A percentile compares a stretch with the other conserved stretches of the same genome.
These are phyloP conservation scores for Trichophyton mentagrophytes DNA, from an alignment of 2,329 filamentous ascomycete species.

Conservation along the genomic window DNA sequence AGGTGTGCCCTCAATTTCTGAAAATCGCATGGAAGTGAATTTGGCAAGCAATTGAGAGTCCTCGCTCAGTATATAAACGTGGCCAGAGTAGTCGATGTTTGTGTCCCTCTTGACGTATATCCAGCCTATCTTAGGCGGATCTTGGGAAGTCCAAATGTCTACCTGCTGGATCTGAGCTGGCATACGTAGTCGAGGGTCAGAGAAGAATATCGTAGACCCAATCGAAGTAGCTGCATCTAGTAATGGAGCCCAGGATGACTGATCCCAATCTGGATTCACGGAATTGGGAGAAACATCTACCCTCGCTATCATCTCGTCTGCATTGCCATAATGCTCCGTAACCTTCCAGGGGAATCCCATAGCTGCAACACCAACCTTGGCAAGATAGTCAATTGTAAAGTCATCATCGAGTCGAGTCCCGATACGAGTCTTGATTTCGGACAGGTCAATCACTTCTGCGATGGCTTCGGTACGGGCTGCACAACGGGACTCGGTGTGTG, in stretches of 20 bases:
- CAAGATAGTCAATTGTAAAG: neutral
- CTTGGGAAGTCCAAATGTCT: neutral
- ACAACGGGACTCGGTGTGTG: neutral
- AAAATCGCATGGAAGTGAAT: neutral
- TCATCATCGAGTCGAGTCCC: neutral
- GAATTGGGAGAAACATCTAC: neutral
- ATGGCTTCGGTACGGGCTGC: neutral
- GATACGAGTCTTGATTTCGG: neutral
- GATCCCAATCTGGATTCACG: neutral
- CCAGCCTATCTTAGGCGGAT: neutral
- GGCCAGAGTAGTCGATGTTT: neutral
- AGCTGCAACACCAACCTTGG: neutral
- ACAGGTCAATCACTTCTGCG: neutral
- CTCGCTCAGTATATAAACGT: neutral
- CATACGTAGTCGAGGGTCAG: neutral
- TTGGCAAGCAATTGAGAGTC: neutral
- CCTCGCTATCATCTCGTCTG: neutral
- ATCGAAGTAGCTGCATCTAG: neutral
- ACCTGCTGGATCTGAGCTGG: neutral
- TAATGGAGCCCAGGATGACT: neutral
- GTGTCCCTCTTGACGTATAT: neutral
- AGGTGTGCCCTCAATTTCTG: neutral
- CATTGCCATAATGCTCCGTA: neutral
- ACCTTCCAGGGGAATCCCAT: neutral
- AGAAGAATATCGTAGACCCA: neutral